Base-by-base conservation (phyloP, 2,329 filamentous ascomycete genomes). In the Cladosporium sp. region DNA sequence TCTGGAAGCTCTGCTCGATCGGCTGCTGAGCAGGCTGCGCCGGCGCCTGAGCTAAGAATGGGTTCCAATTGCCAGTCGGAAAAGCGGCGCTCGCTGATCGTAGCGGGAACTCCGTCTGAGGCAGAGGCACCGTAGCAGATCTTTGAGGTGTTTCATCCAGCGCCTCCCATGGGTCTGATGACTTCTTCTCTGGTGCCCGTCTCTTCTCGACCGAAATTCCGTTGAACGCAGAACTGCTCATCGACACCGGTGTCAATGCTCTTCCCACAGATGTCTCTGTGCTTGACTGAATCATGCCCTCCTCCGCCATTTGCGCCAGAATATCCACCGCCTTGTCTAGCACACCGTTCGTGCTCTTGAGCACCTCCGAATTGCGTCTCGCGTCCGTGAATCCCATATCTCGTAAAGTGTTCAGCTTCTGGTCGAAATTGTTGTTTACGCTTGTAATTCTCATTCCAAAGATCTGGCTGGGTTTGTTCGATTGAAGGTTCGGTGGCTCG, bases 331-430 rank as follows among this genome's bases (percentile, higher is more conserved):
- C 86, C 71, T 85, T 88, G 65, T 97, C 91, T 58, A 99, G 70
- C 68, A 94, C 92, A 3, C 93, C 92, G 67, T 88, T 86, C 28
- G 95, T 81, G 3, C 89, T 88, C 70, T 91, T 92, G 17, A 99
- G 76, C 24, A 97, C 85, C 53, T 88, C 85, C 4, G 84, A 80
- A 68, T 97, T 97, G 59, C 89, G 84, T 65, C 88, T 89, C 40
- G 88, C 85, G 69, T 99, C 91, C 3, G 77, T 78, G 67, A 99
- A 99, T 0, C 94, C 94, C 91, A 97, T 96, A 57, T 97, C 91
- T 56, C 86, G 83, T 58, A 99, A 76, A 53, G 84, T 86, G 3
- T 80, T 78, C 70, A 97, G 74, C 71, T 97, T 97, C 50, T 82
- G 80, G 42, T 95, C 90, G 56, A 86, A 80, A 58, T 86, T 85